phyloP scores from a whole-genome alignment of 257 asterid genomes.

The Ilex aquifolium region DNA sequence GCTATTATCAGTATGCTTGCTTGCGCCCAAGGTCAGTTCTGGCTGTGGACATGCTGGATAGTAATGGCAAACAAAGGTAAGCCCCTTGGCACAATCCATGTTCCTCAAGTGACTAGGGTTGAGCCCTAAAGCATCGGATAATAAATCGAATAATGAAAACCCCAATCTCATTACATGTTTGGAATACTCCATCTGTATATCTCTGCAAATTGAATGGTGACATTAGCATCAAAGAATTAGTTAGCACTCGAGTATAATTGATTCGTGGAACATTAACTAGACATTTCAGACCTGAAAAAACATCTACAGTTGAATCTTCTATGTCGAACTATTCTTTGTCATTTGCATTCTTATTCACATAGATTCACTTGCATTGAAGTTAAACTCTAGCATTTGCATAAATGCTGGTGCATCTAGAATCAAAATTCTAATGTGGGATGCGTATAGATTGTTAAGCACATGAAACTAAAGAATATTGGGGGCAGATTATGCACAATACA shows the following conservation, averaged over 20 bases:
- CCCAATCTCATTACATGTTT: conserved; percentile 44
- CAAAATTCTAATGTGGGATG: too few species aligned
- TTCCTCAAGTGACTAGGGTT: conserved; percentile 29
- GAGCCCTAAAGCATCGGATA: conserved; percentile 61
- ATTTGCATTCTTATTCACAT: not conserved
- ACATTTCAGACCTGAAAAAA: not conserved
- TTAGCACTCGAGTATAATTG: too few species aligned
- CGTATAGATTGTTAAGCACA: too few species aligned
- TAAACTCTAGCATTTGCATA: too few species aligned
- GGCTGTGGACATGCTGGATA: conserved; percentile 74
- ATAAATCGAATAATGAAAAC: conserved; percentile 28
- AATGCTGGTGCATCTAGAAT: too few species aligned
- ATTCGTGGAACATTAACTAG: too few species aligned
- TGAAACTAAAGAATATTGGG: too few species aligned
- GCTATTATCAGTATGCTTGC: conserved; percentile 39
- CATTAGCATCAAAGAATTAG: not conserved
- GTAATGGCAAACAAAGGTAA: conserved; percentile 43
- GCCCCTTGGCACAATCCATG: conserved; percentile 46
- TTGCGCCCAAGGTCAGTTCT: conserved; percentile 51
- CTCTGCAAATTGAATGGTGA: conserved; percentile 25
- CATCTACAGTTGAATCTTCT: not conserved
- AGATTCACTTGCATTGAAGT: too few species aligned
- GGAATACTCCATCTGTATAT: conserved; percentile 48
- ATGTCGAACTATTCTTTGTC: too few species aligned
- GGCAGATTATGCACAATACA: too few species aligned